Conservation (phyloP, 371 early-diverging fungal genomes). For the Thermomucor indicae-seudaticae region DNA sequence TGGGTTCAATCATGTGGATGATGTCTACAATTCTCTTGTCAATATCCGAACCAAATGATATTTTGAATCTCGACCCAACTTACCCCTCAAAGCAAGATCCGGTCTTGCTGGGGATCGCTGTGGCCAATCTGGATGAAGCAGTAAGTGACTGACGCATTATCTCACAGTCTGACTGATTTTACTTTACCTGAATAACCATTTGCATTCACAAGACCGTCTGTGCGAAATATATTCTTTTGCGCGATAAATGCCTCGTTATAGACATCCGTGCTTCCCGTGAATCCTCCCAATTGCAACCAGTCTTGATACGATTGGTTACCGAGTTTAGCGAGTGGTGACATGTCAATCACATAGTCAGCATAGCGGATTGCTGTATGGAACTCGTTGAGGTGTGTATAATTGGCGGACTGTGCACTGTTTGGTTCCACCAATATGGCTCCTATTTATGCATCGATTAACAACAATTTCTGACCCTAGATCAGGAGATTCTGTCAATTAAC, state of each 20-base stretch:
- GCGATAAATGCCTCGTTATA: constrained; percentile 8
- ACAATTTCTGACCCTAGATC: not conserved
- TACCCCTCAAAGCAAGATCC: constrained; percentile 29
- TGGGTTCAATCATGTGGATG: constrained; percentile 39
- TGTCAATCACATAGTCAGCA: constrained; percentile 15
- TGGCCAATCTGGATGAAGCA: constrained; percentile 21
- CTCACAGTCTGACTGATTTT: not conserved
- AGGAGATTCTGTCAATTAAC: not conserved
- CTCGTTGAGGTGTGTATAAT: constrained; percentile 3
- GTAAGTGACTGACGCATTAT: no score
- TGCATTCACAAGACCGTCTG: constrained; percentile 17
- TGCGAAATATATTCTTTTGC: constrained; percentile 16
- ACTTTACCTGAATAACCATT: constrained; percentile 18
- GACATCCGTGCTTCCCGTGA: constrained; percentile 1
- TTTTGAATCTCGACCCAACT: not conserved
- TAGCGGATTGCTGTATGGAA: constrained; percentile 14
- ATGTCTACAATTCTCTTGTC: constrained; percentile 18
- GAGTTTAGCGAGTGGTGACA: constrained; percentile 11
- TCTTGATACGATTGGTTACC: constrained; percentile 15
- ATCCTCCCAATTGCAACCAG: constrained; percentile 14
- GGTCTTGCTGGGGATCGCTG: constrained; percentile 33
- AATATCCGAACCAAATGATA: constrained; percentile 4
- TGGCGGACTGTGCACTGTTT: constrained; percentile 5
- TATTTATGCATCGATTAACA: not conserved
- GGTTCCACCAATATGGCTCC: constrained; percentile 10